These are phyloP conservation scores for Paecilomyces sp. DNA, from an alignment of 2,329 filamentous ascomycete species.

Conservation along the genomic window DNA sequence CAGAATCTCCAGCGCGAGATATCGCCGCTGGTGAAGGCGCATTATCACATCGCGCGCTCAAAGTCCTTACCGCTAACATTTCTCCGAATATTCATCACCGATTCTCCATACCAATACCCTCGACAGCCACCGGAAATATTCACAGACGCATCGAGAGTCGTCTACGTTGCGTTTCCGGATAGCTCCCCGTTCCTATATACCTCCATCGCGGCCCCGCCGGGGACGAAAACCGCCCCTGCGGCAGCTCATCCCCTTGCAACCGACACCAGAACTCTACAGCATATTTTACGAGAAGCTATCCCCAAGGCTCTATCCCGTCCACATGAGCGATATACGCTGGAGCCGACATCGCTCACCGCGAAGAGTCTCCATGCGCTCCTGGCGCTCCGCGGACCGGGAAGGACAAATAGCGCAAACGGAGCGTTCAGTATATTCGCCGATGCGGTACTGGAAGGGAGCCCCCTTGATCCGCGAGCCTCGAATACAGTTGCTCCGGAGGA, in stretches of 20 bases:
- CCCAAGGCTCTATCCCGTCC: conserved; percentile 75
- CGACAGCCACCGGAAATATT: conserved; percentile 29
- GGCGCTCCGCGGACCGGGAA: conserved; percentile 60
- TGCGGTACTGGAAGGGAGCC: conserved; percentile 46
- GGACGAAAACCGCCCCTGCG: conserved; percentile 19
- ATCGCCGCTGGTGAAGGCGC: conserved; percentile 71
- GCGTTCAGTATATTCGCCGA: conserved; percentile 75
- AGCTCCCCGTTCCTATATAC: conserved; percentile 69
- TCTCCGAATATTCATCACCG: conserved; percentile 70
- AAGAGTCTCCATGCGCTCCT: conserved; percentile 65
- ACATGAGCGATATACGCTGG: conserved; percentile 62
- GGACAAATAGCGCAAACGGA: conserved; percentile 65
- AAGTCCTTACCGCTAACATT: conserved; percentile 58
- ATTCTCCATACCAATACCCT: conserved; percentile 67
- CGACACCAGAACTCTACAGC: conserved; percentile 59
- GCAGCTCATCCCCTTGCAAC: conserved; percentile 27
- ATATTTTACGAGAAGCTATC: conserved; percentile 68
- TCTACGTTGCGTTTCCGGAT: conserved; percentile 78
- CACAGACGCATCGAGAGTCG: conserved; percentile 60
- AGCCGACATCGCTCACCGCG: conserved; percentile 60
- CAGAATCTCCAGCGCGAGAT: conserved; percentile 67
- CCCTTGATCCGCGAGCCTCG: conserved; percentile 41
- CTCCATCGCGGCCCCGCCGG: conserved; percentile 32
- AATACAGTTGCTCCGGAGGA: conserved; percentile 24
- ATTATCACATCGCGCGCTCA: conserved; percentile 73